These are phyloP conservation scores for Diaporthe nobilis DNA, from an alignment of 2,329 filamentous ascomycete genomes.

Conservation along the genomic window DNA sequence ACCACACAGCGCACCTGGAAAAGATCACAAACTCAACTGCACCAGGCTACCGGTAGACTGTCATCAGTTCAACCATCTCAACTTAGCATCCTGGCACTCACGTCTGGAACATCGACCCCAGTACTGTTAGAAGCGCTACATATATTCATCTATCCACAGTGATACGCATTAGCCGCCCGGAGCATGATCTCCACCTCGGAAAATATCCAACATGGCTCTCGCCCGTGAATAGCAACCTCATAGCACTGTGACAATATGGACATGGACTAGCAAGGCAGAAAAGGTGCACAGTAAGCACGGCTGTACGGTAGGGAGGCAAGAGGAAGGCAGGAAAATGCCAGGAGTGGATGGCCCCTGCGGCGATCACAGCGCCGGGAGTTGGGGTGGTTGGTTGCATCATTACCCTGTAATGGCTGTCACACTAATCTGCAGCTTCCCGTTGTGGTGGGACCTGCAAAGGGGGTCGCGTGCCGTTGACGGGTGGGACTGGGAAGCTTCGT, in stretches of 20 bases:
- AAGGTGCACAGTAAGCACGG: constrained; percentile 1
- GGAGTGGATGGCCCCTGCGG: neutral
- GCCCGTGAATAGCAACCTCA: neutral
- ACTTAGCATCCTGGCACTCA: neutral
- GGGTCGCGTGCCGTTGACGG: constrained; percentile 27
- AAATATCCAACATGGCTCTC: neutral
- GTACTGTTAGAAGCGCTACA: neutral
- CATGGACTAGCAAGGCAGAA: neutral
- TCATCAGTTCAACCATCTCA: neutral
- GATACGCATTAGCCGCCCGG: neutral
- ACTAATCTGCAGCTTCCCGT: constrained; percentile 33
- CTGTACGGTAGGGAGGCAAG: neutral
- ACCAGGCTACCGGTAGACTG: neutral
- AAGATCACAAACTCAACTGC: neutral
- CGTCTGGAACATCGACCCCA: neutral
- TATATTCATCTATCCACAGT: neutral
- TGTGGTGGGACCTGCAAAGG: constrained; percentile 28
- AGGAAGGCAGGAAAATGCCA: neutral
- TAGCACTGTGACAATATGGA: neutral
- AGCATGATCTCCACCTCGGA: constrained; percentile 12
- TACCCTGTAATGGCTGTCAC: constrained; percentile 36
- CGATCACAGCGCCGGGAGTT: constrained; percentile 22
- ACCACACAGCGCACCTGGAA: neutral
- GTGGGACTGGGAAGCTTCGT: constrained; percentile 16
- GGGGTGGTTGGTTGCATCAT: constrained; percentile 34